These are phyloP conservation scores for Stephania yunnanensis DNA, from an alignment of 164 flowering plant species.

Conservation along the genomic window DNA sequence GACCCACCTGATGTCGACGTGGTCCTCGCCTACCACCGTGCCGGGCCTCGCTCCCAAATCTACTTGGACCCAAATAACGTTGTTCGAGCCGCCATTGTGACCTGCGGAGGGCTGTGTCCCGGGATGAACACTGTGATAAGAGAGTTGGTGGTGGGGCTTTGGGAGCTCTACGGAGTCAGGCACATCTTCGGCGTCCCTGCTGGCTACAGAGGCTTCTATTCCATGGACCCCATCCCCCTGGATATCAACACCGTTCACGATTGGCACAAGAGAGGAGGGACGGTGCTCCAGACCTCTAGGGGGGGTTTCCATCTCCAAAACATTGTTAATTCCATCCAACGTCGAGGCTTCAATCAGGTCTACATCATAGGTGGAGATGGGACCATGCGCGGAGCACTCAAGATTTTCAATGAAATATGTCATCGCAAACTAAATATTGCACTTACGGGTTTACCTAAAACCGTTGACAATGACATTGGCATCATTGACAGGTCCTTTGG, in stretches of 20 bases:
- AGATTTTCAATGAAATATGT: conserved; percentile 57
- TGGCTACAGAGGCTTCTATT: conserved; percentile 78
- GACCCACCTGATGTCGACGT: not conserved
- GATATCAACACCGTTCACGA: conserved; percentile 49
- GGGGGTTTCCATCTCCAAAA: conserved; percentile 73
- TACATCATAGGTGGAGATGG: conserved; percentile 91
- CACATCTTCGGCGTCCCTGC: conserved; percentile 54
- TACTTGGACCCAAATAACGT: conserved; percentile 34
- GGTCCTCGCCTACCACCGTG: conserved; percentile 51
- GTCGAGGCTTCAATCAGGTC: conserved; percentile 60
- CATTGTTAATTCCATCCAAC: conserved; percentile 61
- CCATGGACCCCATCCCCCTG: conserved; percentile 36
- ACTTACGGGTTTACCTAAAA: conserved; percentile 71
- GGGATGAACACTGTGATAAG: conserved; percentile 82
- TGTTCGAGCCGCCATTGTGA: conserved; percentile 59
- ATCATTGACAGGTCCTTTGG: conserved; percentile 84
- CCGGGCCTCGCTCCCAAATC: conserved; percentile 63
- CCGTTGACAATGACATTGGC: conserved; percentile 83
- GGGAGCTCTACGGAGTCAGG: conserved; percentile 67
- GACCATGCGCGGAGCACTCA: conserved; percentile 74
- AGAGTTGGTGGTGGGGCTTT: conserved; percentile 71
- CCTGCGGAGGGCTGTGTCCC: conserved; percentile 85
- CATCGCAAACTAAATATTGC: conserved; percentile 44
- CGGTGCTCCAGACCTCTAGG: conserved; percentile 59
- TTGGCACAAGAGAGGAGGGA: conserved; percentile 77